Evolutionary conservation across 2,329 filamentous ascomycete genomes (phyloP), one percentile per base, ranked within the genome.

Genomic region (Scolecobasidium constrictum): DNA sequence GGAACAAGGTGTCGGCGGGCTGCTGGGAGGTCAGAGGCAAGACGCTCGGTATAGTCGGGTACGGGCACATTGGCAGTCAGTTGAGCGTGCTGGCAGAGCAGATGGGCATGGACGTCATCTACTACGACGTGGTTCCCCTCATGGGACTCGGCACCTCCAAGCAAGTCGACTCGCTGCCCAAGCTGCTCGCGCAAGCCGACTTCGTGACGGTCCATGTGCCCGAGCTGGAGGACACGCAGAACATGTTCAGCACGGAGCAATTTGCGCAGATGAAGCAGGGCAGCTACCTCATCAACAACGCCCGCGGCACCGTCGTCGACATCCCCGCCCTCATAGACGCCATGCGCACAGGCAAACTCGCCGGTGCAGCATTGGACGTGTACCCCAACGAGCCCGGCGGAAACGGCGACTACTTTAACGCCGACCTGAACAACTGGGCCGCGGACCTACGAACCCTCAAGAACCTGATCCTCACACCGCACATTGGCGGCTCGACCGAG

Each of bases 1-100:
- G 92, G 92, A 96, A 96, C 66, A 98, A 98, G 70, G 88, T 96
- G 56, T 94, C 87, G 69, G 75, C 77, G 56, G 88, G 84, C 58
- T 98, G 92, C 74, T 96, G 92, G 92, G 92, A 98, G 63, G 87
- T 96, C 55, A 81, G 92, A 55, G 92, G 92, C 61, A 98, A 98
- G 73, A 96, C 90, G 35, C 73, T 98, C 42, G 92, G 85, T 48
- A 96, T 98, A 56, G 79, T 98, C 50, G 92, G 92, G 21, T 98
- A 98, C 58, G 92, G 92, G 48, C 92, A 98, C 60, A 96, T 98
- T 59, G 92, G 92, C 48, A 88, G 86, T 40, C 92, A 98, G 64
- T 69, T 98, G 49, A 96, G 88, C 1, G 92, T 98, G 34, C 71
- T 98, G 49, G 88, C 92, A 20, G 92, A 98, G 65, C 80, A 90